A percentile compares a stretch with the other conserved stretches of the same genome.
Evolutionary conservation across 164 flowering plant genomes (phyloP).

Genomic region (Buxus sempervirens): DNA sequence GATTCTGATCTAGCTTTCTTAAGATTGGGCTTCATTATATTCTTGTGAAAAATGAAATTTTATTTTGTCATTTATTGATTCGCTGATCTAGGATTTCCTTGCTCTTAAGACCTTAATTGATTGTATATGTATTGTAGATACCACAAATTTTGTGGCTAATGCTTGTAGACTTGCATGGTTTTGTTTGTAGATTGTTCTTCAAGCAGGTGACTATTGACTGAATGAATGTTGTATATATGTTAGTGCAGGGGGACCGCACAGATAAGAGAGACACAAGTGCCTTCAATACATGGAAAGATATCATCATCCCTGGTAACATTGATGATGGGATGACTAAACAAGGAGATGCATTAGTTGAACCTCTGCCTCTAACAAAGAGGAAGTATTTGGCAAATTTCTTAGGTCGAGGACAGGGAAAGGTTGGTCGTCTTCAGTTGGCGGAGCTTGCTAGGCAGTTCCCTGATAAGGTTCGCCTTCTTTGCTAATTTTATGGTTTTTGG

Average conservation of each 20-base stretch:
- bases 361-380: constrained; percentile 76
- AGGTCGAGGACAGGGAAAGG: constrained; percentile 91
- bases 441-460: constrained; percentile 83
- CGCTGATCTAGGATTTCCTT: too few relatives aligned
- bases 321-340: constrained; percentile 80
- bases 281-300: constrained; percentile 97
- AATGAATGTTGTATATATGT: constrained; percentile 10
- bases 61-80: too few relatives aligned
- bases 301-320: constrained; percentile 94
- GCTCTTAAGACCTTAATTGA: too few relatives aligned
- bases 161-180: neutral
- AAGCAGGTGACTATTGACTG: constrained; percentile 1
- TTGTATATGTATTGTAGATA: too few relatives aligned
- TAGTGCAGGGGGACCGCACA: constrained; percentile 89
- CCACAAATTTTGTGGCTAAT: too few relatives aligned
- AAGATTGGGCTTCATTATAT: too few relatives aligned
- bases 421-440: constrained; percentile 77
- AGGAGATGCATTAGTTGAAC: constrained; percentile 48
- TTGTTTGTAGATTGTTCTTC: neutral
- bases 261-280: constrained; percentile 85
- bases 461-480: constrained; percentile 60
- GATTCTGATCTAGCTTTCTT: too few relatives aligned
- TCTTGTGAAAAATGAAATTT: too few relatives aligned
- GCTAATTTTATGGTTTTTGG: neutral
- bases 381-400: constrained; percentile 82